Base-by-base conservation (phyloP, 2,329 filamentous ascomycete species). In the Ustilaginoidea virens region DNA sequence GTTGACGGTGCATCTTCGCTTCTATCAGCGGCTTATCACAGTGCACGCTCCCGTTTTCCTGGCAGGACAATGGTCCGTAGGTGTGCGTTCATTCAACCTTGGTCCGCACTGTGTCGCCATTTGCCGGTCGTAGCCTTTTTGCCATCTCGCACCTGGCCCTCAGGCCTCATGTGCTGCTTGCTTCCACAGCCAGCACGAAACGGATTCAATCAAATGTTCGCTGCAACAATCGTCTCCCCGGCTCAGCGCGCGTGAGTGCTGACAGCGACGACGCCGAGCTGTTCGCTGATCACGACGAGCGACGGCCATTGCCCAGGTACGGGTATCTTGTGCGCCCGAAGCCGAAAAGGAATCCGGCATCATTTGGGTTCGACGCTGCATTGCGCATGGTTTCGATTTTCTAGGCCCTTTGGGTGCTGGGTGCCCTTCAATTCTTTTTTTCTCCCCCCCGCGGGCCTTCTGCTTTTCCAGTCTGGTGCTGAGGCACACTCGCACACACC, bases 191-290 rank as follows among this genome's bases (percentile, higher is more conserved):
- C 36, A 32, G 35, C 37, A 35, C 32, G 12, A n/a, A n/a, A n/a
- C 33, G 30, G 32, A 33, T 35, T 38, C 35, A 30, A 33, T 23
- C 27, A 31, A 25, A 40, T 38, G 36, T 37, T 35, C 37, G 38
- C 42, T 35, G 39, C 38, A 36, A 40, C 36, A 33, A 36, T 34
- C 25, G 39, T 39, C 37, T 37, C 40, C 40, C 42, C 40, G 42
- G 38, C 37, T 30, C 32, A 37, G 36, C 36, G 39, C 37, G 36
- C 36, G 39, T 36, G 34, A 40, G 33, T 31, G 40, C 36, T 39
- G 39, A 37, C 31, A 27, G 35, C 27, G 28, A 35, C 37, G 17
- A 15, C n/a, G n/a, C n/a, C n/a, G n/a, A n/a, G n/a, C n/a, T 19
- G 32, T 15, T 37, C 34, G 21, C 25, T 27, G 30, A 34, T 27